Percentiles rank a stretch among this genome's conserved stretches.
phyloP scores from a whole-genome alignment of 2,329 filamentous ascomycete species.

The Alternaria ethzedia region DNA sequence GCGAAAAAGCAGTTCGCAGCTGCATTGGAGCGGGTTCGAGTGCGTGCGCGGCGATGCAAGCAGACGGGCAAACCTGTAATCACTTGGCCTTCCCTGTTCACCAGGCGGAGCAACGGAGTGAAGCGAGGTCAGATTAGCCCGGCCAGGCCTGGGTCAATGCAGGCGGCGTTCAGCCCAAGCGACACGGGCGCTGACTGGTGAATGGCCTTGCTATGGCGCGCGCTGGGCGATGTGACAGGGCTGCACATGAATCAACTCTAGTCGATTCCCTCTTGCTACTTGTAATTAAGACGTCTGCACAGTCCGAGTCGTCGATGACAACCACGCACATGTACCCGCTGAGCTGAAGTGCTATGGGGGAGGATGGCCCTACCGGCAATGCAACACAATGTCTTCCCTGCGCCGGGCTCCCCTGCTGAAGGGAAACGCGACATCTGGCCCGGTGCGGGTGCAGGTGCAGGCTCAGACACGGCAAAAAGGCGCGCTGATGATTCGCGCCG shows the following conservation, averaged over 20 bases:
- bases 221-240: conserved; percentile 28
- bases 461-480: conserved; percentile 35
- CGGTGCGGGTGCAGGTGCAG: conserved; percentile 20
- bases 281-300: conserved; percentile 37
- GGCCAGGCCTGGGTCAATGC: conserved; percentile 8
- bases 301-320: conserved; percentile 28
- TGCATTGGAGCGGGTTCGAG: neutral
- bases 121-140: conserved; percentile 4
- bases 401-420: conserved; percentile 34
- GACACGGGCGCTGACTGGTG: conserved; percentile 25
- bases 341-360: conserved; percentile 37
- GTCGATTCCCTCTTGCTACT: conserved; percentile 16
- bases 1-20: conserved; percentile 1
- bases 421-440: conserved; percentile 36
- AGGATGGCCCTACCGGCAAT: conserved; percentile 45
- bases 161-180: conserved; percentile 5
- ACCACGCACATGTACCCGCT: conserved; percentile 10
- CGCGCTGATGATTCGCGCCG: conserved; percentile 39
- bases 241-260: conserved; percentile 31
- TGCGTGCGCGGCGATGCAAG: neutral
- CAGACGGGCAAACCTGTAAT: neutral
- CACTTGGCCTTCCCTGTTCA: neutral
- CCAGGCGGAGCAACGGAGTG: conserved; percentile 10
- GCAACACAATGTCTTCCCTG: conserved; percentile 38
- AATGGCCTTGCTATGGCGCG: conserved; percentile 31